Evolutionary conservation across 768 basidiomycete species (phyloP).

Genomic region (Tulasnella sp.): DNA sequence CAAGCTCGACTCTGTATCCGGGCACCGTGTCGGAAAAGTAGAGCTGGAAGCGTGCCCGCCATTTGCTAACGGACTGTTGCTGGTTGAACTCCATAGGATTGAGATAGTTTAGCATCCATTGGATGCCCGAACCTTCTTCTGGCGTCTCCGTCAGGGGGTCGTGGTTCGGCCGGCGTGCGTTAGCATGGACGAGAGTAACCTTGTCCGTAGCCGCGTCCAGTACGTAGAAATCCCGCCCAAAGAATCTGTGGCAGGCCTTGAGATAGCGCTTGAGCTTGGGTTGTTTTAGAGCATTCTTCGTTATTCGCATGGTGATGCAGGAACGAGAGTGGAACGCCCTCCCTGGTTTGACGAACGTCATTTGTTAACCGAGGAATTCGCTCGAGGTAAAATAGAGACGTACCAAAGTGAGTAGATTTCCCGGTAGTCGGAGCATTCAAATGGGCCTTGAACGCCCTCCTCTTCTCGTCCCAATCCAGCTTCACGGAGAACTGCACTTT

Average conservation of each 20-base stretch:
- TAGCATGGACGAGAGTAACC: background rate
- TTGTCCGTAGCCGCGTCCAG: background rate
- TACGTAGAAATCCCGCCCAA: background rate
- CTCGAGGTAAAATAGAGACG: too few species aligned
- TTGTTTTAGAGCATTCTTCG: background rate
- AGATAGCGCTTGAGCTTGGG: background rate
- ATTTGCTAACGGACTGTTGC: background rate
- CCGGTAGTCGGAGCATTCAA: background rate
- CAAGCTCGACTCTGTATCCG: background rate
- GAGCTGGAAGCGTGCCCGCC: background rate
- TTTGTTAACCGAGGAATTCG: too few species aligned
- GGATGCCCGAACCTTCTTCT: background rate
- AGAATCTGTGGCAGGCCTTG: background rate
- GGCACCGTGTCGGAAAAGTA: constrained; percentile 6
- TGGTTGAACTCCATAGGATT: background rate
- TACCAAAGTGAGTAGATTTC: constrained; percentile 6
- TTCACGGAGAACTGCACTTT: background rate
- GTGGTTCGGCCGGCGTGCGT: background rate
- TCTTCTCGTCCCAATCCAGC: background rate
- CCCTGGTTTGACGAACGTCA: too few species aligned
- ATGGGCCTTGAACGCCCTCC: background rate
- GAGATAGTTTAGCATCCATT: background rate
- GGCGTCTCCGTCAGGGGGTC: background rate
- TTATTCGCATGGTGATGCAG: background rate
- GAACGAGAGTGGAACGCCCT: background rate